Base-by-base conservation (phyloP, 73 alveolate genomes). In the Blepharisma japonicum region DNA sequence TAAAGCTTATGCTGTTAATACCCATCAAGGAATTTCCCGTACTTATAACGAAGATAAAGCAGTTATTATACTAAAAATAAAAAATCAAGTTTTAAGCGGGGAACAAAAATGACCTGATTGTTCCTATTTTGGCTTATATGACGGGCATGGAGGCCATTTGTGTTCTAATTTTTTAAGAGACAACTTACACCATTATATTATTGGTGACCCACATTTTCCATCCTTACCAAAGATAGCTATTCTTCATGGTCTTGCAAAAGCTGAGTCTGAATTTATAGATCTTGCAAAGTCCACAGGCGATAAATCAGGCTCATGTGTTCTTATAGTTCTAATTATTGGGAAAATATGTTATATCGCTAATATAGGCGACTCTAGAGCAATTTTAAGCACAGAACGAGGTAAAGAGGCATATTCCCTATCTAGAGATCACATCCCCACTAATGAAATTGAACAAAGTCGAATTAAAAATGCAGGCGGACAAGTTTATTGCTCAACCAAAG, bases 381-480 rank as follows among this genome's bases (percentile, higher is more conserved):
- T 91, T 8, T 74, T 91, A 18, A 71, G 87, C 23, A 55, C 83
- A 8, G 71, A 55, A 77, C 91, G 94, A 45, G 94, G 94, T 14
- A 72, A 87, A 47, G 77, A 86, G 68, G 56, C 77, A 6, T 55
- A 71, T 49, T 70, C 81, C 25, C 47, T 91, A 6, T 55, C 91
- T 48, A 56, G 84, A 45, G 95, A 88, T 71, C 97, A 91, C 81
- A 87, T 93, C 32, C 99, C 99, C 6, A 50, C 53, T 48, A 77
- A 83, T 20, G 49, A 68, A 14, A 68, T 46, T 1, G 91, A 84
- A 68, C 27, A 70, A 55, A 21, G 86, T 85, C 88, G 99, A 86
- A 90, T 94, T 47, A 71, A 71, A n/a, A 90, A 90, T 32, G 94
- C 93, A 9, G 99, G 98, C 5, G 99, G 99, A 55, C 81, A 94